Conservation (phyloP, 2,329 filamentous ascomycete species). For the Fusarium verrucosum region DNA sequence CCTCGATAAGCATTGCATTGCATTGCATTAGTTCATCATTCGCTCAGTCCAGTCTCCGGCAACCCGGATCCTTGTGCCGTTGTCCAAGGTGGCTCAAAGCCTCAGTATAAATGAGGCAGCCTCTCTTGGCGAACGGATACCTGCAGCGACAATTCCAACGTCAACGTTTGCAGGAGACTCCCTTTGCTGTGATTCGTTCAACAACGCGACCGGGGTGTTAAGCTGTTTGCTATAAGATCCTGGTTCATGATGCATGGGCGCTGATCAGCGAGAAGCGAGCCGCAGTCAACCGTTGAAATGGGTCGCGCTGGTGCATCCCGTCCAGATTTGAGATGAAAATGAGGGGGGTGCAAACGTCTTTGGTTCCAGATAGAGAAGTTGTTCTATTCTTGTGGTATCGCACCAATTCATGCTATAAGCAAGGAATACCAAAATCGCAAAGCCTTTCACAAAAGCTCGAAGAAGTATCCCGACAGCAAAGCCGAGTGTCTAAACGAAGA, state of each 20-base stretch:
- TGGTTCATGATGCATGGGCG: slow-evolving; percentile 20
- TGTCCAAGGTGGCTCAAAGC: slow-evolving; percentile 5
- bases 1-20: slow-evolving; percentile 31
- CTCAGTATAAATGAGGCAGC: slow-evolving; percentile 1
- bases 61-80: slow-evolving; percentile 23
- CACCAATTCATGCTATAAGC: not conserved
- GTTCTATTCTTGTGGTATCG: not conserved
- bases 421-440: not conserved
- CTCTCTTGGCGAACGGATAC: slow-evolving; percentile 5
- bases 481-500: not conserved
- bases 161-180: not conserved
- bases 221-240: slow-evolving; percentile 23
- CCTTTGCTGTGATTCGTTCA: slow-evolving; percentile 9
- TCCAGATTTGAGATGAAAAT: slow-evolving; percentile 1
- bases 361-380: not conserved
- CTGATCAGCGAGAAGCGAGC: slow-evolving; percentile 25
- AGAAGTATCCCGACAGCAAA: not conserved
- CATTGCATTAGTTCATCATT: slow-evolving; percentile 28
- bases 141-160: slow-evolving; percentile 14
- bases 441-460: not conserved
- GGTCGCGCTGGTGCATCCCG: not conserved
- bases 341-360: not conserved
- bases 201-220: slow-evolving; percentile 5
- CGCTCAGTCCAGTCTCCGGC: slow-evolving; percentile 20
- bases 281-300: slow-evolving; percentile 19